Evolutionary conservation across 768 basidiomycete genomes (phyloP).

Genomic region (Porphyrellus cyaneotinctus): DNA sequence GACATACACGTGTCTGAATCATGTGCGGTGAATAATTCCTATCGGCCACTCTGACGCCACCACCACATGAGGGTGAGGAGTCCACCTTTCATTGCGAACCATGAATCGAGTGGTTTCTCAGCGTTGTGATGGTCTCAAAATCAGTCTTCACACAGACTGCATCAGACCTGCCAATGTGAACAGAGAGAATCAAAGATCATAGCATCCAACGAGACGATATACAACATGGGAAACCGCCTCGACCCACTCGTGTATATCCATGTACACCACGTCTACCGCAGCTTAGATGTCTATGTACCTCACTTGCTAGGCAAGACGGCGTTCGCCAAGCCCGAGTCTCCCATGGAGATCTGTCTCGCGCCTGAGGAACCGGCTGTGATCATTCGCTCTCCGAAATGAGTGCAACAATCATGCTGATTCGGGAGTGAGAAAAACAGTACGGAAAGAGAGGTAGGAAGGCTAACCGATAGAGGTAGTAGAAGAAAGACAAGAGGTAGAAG

Average conservation of each 20-base stretch:
- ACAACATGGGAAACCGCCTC: conserved; percentile 11
- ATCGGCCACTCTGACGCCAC: no score
- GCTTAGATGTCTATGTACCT: conserved; percentile 19
- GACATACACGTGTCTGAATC: no score
- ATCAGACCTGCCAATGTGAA: not conserved
- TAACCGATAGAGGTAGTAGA: conserved; percentile 87
- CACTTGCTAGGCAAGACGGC: conserved; percentile 4
- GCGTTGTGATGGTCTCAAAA: no score
- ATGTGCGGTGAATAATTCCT: no score
- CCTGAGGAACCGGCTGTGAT: conserved; percentile 1
- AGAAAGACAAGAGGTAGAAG: conserved; percentile 88
- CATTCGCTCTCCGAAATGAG: conserved; percentile 77
- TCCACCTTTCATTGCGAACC: not conserved
- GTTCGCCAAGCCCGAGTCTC: conserved; percentile 1
- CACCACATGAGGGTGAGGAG: not conserved
- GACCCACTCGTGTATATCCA: conserved; percentile 11
- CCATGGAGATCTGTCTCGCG: not conserved
- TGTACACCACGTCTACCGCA: conserved; percentile 8
- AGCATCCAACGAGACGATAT: conserved; percentile 21
- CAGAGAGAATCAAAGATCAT: conserved; percentile 16
- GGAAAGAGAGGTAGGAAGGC: no score
- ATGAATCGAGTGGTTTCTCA: not conserved
- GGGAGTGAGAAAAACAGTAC: not conserved
- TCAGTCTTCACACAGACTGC: no score
- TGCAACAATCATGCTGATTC: conserved; percentile 75